Conservation (phyloP, 2,329 filamentous ascomycete genomes). For the Aspergillus sclerotialis region DNA sequence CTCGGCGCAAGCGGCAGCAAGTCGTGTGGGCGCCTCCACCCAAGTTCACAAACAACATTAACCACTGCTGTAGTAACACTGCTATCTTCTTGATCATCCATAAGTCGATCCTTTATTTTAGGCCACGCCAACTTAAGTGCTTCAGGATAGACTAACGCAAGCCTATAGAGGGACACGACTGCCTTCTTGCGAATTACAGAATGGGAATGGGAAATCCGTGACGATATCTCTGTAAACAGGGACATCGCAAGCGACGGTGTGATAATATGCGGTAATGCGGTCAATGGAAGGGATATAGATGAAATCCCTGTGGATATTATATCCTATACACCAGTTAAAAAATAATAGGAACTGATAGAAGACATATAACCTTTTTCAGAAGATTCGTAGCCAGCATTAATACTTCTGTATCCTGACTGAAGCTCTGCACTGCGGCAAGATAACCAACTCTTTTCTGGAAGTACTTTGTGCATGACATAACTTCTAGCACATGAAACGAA, state of each 20-base stretch:
- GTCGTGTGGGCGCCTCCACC: slow-evolving; percentile 88
- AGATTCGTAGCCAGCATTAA: slow-evolving; percentile 96
- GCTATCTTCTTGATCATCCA: slow-evolving; percentile 82
- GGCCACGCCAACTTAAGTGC: slow-evolving; percentile 90
- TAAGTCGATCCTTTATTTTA: slow-evolving; percentile 88
- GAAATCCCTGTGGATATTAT: slow-evolving; percentile 63
- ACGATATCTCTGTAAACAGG: slow-evolving; percentile 76
- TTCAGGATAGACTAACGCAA: slow-evolving; percentile 94
- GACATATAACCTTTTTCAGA: slow-evolving; percentile 68
- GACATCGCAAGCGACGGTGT: slow-evolving; percentile 89
- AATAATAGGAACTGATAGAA: slow-evolving; percentile 1
- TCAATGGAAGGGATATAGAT: slow-evolving; percentile 77
- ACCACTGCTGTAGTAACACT: slow-evolving; percentile 94
- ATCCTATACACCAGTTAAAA: slow-evolving; percentile 26
- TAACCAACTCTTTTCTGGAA: slow-evolving; percentile 94
- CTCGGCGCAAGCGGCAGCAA: slow-evolving; percentile 87
- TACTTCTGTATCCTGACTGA: slow-evolving; percentile 90
- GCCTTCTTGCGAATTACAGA: slow-evolving; percentile 89
- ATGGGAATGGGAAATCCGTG: slow-evolving; percentile 78
- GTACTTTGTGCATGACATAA: slow-evolving; percentile 96
- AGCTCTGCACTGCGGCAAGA: slow-evolving; percentile 90
- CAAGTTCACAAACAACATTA: slow-evolving; percentile 93
- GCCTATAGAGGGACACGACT: slow-evolving; percentile 84
- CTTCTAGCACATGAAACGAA: slow-evolving; percentile 94
- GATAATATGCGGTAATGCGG: slow-evolving; percentile 88